Evolutionary conservation across 2,329 filamentous ascomycete genomes (phyloP).

Genomic region (Sporothrix protearum): DNA sequence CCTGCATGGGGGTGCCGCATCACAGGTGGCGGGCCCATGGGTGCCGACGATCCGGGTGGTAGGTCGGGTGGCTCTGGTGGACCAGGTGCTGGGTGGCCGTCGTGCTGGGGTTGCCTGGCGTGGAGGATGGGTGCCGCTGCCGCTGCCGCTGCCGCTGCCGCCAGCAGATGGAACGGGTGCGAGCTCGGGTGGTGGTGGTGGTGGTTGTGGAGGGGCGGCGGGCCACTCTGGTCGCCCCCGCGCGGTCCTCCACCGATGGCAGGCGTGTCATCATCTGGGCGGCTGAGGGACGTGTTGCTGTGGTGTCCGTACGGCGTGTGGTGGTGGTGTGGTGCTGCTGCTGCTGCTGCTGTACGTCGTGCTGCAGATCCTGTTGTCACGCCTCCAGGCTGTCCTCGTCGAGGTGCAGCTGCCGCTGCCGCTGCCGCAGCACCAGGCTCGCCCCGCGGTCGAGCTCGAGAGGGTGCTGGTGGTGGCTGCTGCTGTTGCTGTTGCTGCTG

Average conservation of each 20-base stretch:
- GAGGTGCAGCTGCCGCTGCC: background rate
- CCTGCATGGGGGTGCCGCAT: constrained; percentile 13
- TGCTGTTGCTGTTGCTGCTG: too few relatives aligned
- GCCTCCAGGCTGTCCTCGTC: background rate
- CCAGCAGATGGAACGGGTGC: background rate
- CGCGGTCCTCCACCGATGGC: background rate
- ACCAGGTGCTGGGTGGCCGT: constrained; percentile 13
- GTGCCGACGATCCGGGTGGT: constrained; percentile 25
- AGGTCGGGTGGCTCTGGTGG: constrained; percentile 18
- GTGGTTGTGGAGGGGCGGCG: constrained; percentile 8
- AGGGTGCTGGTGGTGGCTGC: constrained; percentile 7
- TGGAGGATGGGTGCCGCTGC: background rate
- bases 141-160: background rate
- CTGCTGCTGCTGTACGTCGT: background rate
- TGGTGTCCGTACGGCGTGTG: constrained; percentile 5
- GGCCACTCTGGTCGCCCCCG: background rate
- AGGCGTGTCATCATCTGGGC: constrained; percentile 23
- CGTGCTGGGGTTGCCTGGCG: background rate
- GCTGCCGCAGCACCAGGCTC: background rate
- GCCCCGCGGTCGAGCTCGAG: background rate
- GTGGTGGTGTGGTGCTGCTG: too few relatives aligned
- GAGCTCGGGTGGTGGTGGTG: background rate
- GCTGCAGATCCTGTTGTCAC: background rate
- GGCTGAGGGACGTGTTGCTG: constrained; percentile 17
- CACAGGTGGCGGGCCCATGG: constrained; percentile 24